Evolutionary conservation across 768 basidiomycete species (phyloP), one percentile per base, ranked within the genome.

Genomic region (Amanita pallidorosea): DNA sequence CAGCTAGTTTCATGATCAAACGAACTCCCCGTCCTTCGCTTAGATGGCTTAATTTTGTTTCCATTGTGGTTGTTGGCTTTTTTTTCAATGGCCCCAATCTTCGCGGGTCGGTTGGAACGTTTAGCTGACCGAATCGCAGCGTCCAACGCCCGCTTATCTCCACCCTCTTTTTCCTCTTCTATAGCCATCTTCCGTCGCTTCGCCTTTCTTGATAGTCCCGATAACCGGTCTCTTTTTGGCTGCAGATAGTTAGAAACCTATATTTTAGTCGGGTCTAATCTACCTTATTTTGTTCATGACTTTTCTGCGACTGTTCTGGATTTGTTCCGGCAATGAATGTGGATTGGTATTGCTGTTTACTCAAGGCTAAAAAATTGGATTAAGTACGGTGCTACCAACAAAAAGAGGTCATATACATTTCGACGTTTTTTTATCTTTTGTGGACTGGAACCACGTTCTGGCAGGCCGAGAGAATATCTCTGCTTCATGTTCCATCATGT

Each of bases 401-500:
- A 50, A 37, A 47, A 38, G 36, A 9, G 7, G 38, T 35, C 42
- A 18, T 11, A 18, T 2, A 95, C 93, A 85, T 79, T 85, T 80
- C 4, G 91, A 76, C 53, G 77, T 79, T 55, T 73, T 66, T 69
- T 88, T 97, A 59, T 96, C 91, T 64, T 85, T 87, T 51, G 75
- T 72, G 7, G 76, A 81, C 68, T 97, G 96, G 76, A 99, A 99
- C 96, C 96, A 99, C n/a, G 93, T 97, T 58, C 95, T 77, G 15
- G 92, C 91, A 5, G 96, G 96, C 52, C 94, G 75, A 18, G 89
- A 84, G 64, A 81, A 88, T 57, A 99, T 99, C 69, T 98, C 95
- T 9, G 74, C 79, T 65, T 88, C 79, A 56, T 98, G 91, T 63
- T 96, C 86, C 45, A 97, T 80, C 75, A 98, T 81, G 64, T 99